Percentiles rank a stretch among this genome's conserved stretches.
These are phyloP conservation scores for Parasarocladium wereldwijsianum DNA, from an alignment of 2,329 filamentous ascomycete genomes.

Conservation along the genomic window DNA sequence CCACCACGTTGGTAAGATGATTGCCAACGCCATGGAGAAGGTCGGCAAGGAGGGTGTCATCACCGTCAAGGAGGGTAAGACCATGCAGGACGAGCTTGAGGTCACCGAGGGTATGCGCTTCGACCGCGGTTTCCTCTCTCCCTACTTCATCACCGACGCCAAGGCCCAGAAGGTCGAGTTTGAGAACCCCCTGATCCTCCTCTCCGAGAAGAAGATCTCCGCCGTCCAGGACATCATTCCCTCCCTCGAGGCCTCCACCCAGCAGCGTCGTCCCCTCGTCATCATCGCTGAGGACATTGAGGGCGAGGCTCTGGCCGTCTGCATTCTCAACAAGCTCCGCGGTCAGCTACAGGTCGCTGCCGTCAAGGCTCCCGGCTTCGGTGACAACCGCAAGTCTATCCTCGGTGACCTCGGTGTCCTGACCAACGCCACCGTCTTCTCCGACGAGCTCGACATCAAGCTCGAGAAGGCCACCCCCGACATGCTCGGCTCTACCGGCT, in stretches of 20 bases:
- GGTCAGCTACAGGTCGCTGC: constrained; percentile 97
- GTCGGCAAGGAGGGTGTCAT: constrained; percentile 99
- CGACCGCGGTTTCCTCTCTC: constrained; percentile 95
- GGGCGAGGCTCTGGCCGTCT: constrained; percentile 93
- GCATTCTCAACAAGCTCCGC: constrained; percentile 99
- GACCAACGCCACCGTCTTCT: constrained; percentile 95
- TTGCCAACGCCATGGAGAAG: constrained; percentile 99
- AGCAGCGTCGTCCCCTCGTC: constrained; percentile 85
- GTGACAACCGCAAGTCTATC: constrained; percentile 99
- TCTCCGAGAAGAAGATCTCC: constrained; percentile 99
- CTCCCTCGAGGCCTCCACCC: constrained; percentile 90
- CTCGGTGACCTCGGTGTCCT: constrained; percentile 91
- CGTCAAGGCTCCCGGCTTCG: constrained; percentile 97
- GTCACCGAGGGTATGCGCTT: constrained; percentile 99
- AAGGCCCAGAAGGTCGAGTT: constrained; percentile 99
- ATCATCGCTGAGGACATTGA: constrained; percentile 99
- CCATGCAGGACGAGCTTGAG: constrained; percentile 91
- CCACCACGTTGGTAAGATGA: constrained; percentile 83
- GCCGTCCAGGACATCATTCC: constrained; percentile 98
- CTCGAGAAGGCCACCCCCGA: constrained; percentile 95
- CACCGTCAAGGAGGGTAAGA: constrained; percentile 99
- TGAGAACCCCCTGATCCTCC: constrained; percentile 95
- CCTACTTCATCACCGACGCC: constrained; percentile 99
- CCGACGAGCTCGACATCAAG: constrained; percentile 96
- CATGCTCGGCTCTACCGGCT: constrained; percentile 91